Conservation (phyloP, 768 basidiomycete genomes). For the Albatrellus ellisii region DNA sequence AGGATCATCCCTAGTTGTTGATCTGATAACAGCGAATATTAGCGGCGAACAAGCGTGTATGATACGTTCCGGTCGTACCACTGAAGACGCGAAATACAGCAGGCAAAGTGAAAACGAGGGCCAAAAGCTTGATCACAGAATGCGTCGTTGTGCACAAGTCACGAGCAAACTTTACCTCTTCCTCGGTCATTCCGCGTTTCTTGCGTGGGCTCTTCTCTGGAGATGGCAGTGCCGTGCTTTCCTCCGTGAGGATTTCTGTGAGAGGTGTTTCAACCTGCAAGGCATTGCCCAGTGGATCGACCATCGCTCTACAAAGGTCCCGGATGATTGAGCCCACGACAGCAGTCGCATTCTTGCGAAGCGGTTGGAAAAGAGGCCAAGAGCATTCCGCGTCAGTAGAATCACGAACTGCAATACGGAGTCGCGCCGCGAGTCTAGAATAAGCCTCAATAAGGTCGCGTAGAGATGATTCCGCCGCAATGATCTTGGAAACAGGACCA, state of each 20-base stretch:
- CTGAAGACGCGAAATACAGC: conserved; percentile 47
- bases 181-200: conserved; percentile 60
- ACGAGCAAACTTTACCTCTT: conserved; percentile 66
- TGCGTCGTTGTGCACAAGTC: conserved; percentile 68
- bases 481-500: conserved; percentile 48
- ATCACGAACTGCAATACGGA: conserved; percentile 32
- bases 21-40: conserved; percentile 28
- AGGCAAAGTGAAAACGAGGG: conserved; percentile 45
- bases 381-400: conserved; percentile 43
- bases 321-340: conserved; percentile 51
- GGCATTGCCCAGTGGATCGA: conserved; percentile 32
- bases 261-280: conserved; percentile 3
- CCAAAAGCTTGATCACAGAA: conserved; percentile 53
- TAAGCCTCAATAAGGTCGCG: conserved; percentile 63
- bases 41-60: conserved; percentile 1
- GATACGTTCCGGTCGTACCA: conserved; percentile 27
- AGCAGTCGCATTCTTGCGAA: conserved; percentile 37
- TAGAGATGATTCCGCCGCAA: conserved; percentile 33
- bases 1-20: conserved; percentile 46
- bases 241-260: conserved; percentile 4
- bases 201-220: conserved; percentile 58
- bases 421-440: conserved; percentile 50
- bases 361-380: conserved; percentile 62
- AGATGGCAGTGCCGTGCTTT: conserved; percentile 36
- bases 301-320: conserved; percentile 52